phyloP scores from a whole-genome alignment of 1,284 basidiomycete genomes.

The Tilletia caries region DNA sequence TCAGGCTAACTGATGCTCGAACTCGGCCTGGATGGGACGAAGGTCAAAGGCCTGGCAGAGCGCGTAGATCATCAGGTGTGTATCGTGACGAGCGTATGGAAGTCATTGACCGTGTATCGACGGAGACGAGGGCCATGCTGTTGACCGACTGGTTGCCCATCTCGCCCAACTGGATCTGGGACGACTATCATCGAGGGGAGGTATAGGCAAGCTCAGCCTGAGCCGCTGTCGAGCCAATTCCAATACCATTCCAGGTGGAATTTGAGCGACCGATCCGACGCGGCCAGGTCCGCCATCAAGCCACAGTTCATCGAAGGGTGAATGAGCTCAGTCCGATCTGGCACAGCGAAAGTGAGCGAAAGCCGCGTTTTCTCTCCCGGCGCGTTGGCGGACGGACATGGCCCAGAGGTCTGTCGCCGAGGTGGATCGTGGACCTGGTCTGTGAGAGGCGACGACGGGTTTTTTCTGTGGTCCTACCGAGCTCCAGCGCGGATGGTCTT shows the following conservation, averaged over 20 bases:
- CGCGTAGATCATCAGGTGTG: slow-evolving; percentile 42
- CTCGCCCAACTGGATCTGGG: slow-evolving; percentile 65
- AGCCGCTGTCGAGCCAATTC: slow-evolving; percentile 63
- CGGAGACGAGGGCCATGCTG: slow-evolving; percentile 38
- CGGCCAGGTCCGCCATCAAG: slow-evolving; percentile 35
- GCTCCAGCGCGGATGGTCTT: slow-evolving; percentile 17
- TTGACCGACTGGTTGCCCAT: slow-evolving; percentile 46
- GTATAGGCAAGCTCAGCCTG: slow-evolving; percentile 71
- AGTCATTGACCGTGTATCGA: slow-evolving; percentile 35
- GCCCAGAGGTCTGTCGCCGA: slow-evolving; percentile 26
- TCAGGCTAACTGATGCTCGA: slow-evolving; percentile 27
- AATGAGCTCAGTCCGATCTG: slow-evolving; percentile 77
- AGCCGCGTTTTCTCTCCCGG: slow-evolving; percentile 81
- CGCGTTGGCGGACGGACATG: slow-evolving; percentile 76
- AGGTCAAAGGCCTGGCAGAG: slow-evolving; percentile 48
- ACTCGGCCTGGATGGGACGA: slow-evolving; percentile 37
- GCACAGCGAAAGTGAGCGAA: slow-evolving; percentile 76
- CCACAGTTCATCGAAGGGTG: slow-evolving; percentile 40
- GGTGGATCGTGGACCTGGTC: too few species aligned
- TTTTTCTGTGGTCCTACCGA: slow-evolving; percentile 25
- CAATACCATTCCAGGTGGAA: slow-evolving; percentile 80
- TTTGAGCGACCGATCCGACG: slow-evolving; percentile 56
- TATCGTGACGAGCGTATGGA: slow-evolving; percentile 38
- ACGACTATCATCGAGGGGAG: slow-evolving; percentile 77
- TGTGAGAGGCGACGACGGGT: slow-evolving; percentile 34